Evolutionary conservation across 2,329 filamentous ascomycete species (phyloP), one percentile per base, ranked within the genome.

Genomic region (Pseudonectria buxi): DNA sequence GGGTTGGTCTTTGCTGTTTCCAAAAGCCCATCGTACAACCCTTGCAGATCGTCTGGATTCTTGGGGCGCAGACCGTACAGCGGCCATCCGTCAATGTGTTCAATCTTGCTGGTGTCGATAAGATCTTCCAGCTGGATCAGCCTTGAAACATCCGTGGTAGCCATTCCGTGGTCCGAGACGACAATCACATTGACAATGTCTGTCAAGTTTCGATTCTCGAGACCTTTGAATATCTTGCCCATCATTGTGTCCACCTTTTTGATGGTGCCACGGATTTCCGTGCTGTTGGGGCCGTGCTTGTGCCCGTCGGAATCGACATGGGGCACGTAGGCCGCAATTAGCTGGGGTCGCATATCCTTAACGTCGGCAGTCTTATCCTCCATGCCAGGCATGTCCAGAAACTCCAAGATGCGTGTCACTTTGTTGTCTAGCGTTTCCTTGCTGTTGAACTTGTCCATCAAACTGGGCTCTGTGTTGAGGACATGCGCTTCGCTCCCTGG

Each of bases 161-260:
- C 92, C 92, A 98, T 98, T 33, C 92, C 92, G 57, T 98, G 92
- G 57, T 98, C 92, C 1, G 88, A 95, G 3, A 98, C 90, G n/a
- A 98, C 74, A 24, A 98, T 80, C 7, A 98, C 74, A 47, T 98
- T 98, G 55, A 96, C 86, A 41, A 98, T 84, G 14, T 82, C 58
- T 1, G 88, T 95, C 33, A 98, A 65, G 56, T 96, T 95, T 32
- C 92, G 80, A 30, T 74, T 64, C 42, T 89, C 76, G 0, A 98
- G 69, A 0, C 89, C 89, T 2, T 68, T 59, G 53, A 96, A 83
- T 2, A 98, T 65, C 14, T 74, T 60, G 18, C 79, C 83, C 16
- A 98, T 68, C 86, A 96, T 94, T 2, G 61, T 64, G 58, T 98
- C 92, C 2, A 86, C 89, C n/a, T 75, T 65, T 2, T 67, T 65